Base-by-base conservation (phyloP, 805 yeast genomes). In the Saturnispora dispora region DNA sequence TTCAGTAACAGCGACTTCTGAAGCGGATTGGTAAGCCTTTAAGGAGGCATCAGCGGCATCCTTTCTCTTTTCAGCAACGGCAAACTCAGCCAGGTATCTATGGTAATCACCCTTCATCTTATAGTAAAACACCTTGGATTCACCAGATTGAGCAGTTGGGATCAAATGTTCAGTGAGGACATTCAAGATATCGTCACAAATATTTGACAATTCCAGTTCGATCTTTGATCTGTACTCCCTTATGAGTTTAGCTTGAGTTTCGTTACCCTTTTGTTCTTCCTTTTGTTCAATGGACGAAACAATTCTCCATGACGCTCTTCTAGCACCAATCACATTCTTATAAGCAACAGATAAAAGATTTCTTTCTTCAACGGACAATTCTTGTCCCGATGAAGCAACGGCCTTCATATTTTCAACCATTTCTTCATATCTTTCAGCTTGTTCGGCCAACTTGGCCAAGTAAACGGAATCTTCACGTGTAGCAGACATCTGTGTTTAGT, bases 91-190 rank as follows among this genome's bases (percentile, higher is more conserved):
- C 74, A 91, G 80, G 74, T 91, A 91, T 78, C 99, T 96, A 78
- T 90, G 96, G 79, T 91, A 91, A 73, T 91, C 99, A 79, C 98
- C 99, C 78, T 91, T 91, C 98, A 91, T 91, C 81, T 91, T 91
- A 77, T 88, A 89, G 80, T 91, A 91, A 74, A 91, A 91, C 52
- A 91, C 98, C 79, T 91, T 89, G 48, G 96, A 89, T 75, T 93
- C 99, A 65, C 97, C 97, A 59, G 96, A 82, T 69, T 85, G 88
- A 57, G 98, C 97, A 57, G 91, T 78, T 60, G 96, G 90, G 65
- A 91, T 88, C 71, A 91, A 83, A 71, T 89, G 95, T 64, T 86
- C 78, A 59, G 88, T 83, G 68, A 93, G 80, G 56, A 91, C 96
- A 41, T 83, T 75, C 65, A 93, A 76, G 65, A 93, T 90, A 70